Percentiles rank a stretch among this genome's conserved stretches.
Conservation (phyloP, 352 stramenopile genomes). For the Phytophthora pinifolia region DNA sequence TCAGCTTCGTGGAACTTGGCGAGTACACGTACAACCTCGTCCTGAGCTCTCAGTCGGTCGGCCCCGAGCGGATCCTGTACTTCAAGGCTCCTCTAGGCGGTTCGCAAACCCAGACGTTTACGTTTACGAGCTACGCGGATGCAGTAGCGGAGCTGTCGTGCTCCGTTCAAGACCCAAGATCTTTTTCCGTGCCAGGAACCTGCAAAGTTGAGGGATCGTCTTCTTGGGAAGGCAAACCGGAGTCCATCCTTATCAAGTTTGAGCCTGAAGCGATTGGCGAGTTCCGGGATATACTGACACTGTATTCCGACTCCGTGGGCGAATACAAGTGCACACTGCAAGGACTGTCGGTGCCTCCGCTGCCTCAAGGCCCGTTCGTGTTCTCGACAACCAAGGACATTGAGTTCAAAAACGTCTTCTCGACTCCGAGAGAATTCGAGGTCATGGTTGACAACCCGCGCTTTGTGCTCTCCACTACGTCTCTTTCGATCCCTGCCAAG, state of each 20-base stretch:
- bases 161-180: slow-evolving; percentile 52
- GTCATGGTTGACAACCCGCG: slow-evolving; percentile 75
- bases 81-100: slow-evolving; percentile 85
- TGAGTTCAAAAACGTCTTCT: slow-evolving; percentile 92
- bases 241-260: slow-evolving; percentile 78
- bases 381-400: slow-evolving; percentile 68
- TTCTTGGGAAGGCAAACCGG: slow-evolving; percentile 75
- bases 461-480: slow-evolving; percentile 64
- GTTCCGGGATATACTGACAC: slow-evolving; percentile 71
- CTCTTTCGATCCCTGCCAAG: slow-evolving; percentile 72
- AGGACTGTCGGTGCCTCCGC: slow-evolving; percentile 70
- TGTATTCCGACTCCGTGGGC: slow-evolving; percentile 63
- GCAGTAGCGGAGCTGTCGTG: slow-evolving; percentile 53
- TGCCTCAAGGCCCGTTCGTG: slow-evolving; percentile 85
- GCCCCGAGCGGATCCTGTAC: slow-evolving; percentile 65
- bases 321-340: slow-evolving; percentile 86
- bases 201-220: slow-evolving; percentile 50
- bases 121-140: slow-evolving; percentile 62
- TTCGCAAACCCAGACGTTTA: slow-evolving; percentile 77
- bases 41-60: slow-evolving; percentile 69
- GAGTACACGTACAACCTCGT: slow-evolving; percentile 88
- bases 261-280: slow-evolving; percentile 89
- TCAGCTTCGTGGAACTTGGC: slow-evolving; percentile 84
- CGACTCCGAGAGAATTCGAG: slow-evolving; percentile 66
- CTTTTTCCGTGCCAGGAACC: slow-evolving; percentile 64